Evolutionary conservation across 2,329 filamentous ascomycete genomes (phyloP), one percentile per base, ranked within the genome.

Genomic region (Ascochyta pisi): DNA sequence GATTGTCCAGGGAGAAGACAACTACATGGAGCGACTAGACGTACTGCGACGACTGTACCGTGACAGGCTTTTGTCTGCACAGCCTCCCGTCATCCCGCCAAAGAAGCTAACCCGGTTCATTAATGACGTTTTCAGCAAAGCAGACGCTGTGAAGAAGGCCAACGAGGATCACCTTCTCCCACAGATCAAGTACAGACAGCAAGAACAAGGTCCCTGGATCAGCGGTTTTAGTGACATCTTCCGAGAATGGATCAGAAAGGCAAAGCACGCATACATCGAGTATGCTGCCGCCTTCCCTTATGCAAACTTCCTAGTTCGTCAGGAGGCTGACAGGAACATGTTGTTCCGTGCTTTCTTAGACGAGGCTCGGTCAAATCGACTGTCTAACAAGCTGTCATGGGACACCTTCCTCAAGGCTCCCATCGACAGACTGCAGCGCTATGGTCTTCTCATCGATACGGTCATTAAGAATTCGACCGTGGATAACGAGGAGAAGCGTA

Each of bases 211-310:
- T 0, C 95, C 95, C 0, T 99, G 92, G 87, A 89, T 99, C 55
- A 83, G 86, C 12, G 95, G 95, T 3, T 97, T 97, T 77, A 97
- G 93, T 72, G 95, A 98, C 70, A 91, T 99, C 45, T 98, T 99
- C 81, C 84, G 95, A 55, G 95, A 99, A 78, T 99, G 95, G 95
- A 96, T 98, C 60, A 86, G 95, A 61, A 98, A 97, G 76, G 95
- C 95, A 29, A 92, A 89, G 74, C 81, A 84, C 2, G 89, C 91
- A 10, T 99, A 98, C 73, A 87, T 97, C 58, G 92, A 96, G 55
- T 99, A 98, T 74, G 94, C 94, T 35, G 88, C 89, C 1, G 88
- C 88, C 0, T 98, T 95, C 65, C 94, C 94, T 0, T 87, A 89
- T 55, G 94, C 95, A 1, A 88, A 87, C 34, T 93, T 91, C 71